Conservation (phyloP, 2,329 filamentous ascomycete species). For the Aspergillus pseudoviridinutans region DNA sequence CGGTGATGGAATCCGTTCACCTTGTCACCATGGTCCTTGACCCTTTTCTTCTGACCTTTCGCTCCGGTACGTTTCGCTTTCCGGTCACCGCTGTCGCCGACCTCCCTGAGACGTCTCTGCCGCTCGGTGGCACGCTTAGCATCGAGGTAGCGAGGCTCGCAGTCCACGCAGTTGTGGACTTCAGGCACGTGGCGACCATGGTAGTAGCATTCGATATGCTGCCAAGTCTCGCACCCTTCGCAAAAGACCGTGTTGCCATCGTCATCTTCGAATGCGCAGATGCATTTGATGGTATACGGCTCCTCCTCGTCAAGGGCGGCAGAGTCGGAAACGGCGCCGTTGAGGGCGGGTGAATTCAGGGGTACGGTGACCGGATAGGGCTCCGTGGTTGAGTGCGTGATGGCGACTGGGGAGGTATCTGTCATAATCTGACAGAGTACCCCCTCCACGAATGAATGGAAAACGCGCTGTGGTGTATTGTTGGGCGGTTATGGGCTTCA, state of each 20-base stretch:
- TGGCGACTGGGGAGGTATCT: conserved; percentile 49
- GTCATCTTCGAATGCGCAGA: conserved; percentile 88
- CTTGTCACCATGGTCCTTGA: conserved; percentile 55
- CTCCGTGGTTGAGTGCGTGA: conserved; percentile 47
- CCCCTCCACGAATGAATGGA: conserved; percentile 35
- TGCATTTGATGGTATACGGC: conserved; percentile 91
- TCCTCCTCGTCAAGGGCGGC: conserved; percentile 43
- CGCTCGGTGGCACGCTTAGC: conserved; percentile 69
- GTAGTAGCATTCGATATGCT: conserved; percentile 97
- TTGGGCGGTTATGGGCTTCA: conserved; percentile 14
- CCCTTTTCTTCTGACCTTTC: conserved; percentile 86
- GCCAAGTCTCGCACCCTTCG: conserved; percentile 94
- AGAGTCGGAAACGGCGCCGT: conserved; percentile 41
- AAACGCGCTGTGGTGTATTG: conserved; percentile 18
- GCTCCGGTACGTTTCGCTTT: conserved; percentile 69
- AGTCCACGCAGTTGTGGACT: conserved; percentile 86
- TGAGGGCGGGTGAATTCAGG: conserved; percentile 40
- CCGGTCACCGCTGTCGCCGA: conserved; percentile 60
- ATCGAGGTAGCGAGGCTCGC: conserved; percentile 73
- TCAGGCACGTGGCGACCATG: conserved; percentile 68
- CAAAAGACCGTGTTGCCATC: conserved; percentile 97
- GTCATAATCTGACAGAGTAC: conserved; percentile 52
- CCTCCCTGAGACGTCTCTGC: conserved; percentile 59
- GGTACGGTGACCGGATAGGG: conserved; percentile 44
- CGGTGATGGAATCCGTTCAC: conserved; percentile 55